Conservation (phyloP, 2,329 filamentous ascomycete genomes). For the Fusarium poae region DNA sequence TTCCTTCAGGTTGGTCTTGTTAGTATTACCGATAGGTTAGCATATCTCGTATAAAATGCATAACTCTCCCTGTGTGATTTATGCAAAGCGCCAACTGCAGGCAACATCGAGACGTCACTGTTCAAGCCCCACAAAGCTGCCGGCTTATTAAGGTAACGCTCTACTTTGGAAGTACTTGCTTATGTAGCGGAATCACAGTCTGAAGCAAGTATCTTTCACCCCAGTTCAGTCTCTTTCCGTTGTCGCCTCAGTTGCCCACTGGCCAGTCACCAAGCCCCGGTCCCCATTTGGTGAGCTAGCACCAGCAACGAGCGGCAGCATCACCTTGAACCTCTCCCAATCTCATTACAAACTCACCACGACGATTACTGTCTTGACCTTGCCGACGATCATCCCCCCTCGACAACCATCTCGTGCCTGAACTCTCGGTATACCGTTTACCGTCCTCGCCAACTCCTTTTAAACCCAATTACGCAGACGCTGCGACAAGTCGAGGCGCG, state of each 20-base stretch:
- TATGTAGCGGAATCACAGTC: constrained; percentile 3
- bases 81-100: constrained; percentile 41
- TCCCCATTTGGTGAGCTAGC: constrained; percentile 43
- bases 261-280: constrained; percentile 42
- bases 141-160: constrained; percentile 36
- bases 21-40: not conserved
- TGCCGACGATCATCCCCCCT: constrained; percentile 1
- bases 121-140: constrained; percentile 38
- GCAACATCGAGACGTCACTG: constrained; percentile 56
- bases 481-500: constrained; percentile 46
- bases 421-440: constrained; percentile 3
- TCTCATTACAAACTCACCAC: constrained; percentile 25
- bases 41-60: constrained; percentile 25
- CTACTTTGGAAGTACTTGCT: constrained; percentile 45
- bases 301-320: constrained; percentile 40
- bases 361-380: constrained; percentile 17
- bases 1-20: not conserved
- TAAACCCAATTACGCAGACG: constrained; percentile 23
- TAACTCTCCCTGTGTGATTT: constrained; percentile 11
- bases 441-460: constrained; percentile 18
- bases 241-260: constrained; percentile 38
- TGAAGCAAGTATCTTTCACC: constrained; percentile 37
- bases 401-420: constrained; percentile 18
- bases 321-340: constrained; percentile 37
- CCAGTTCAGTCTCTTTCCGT: constrained; percentile 21